Evolutionary conservation across 345 rosid species (phyloP).

Genomic region (Populus simonii): DNA sequence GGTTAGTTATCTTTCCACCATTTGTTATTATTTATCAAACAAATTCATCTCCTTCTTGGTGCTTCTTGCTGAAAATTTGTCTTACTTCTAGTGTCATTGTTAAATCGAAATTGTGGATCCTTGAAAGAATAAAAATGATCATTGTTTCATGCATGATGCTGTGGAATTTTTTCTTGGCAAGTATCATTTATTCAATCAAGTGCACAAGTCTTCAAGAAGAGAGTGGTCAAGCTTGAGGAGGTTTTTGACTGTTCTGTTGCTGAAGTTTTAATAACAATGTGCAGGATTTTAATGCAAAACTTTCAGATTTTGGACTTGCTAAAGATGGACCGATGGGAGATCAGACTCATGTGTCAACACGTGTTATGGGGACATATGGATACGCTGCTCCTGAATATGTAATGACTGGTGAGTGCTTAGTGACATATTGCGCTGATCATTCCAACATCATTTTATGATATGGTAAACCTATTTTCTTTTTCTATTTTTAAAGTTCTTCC

Average conservation of each 20-base stretch:
- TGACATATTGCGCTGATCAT: neutral
- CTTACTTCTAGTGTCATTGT: neutral
- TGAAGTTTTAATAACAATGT: slow-evolving; percentile 29
- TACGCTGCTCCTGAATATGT: slow-evolving; percentile 98
- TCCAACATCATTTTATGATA: neutral
- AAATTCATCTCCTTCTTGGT: neutral
- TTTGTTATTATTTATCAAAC: neutral
- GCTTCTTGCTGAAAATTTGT: slow-evolving; percentile 7
- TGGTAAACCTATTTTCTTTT: no score
- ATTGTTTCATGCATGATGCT: neutral
- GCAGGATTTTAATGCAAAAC: slow-evolving; percentile 86
- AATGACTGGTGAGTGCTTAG: slow-evolving; percentile 71
- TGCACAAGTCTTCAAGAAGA: neutral
- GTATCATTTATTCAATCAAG: neutral
- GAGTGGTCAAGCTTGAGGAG: neutral
- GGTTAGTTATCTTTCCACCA: slow-evolving; percentile 37
- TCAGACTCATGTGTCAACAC: slow-evolving; percentile 96
- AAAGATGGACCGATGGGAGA: slow-evolving; percentile 99
- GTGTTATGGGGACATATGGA: slow-evolving; percentile 98
- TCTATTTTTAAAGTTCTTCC: neutral
- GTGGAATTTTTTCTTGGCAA: neutral
- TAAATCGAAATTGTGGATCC: neutral
- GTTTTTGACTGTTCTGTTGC: slow-evolving; percentile 15
- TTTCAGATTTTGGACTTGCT: slow-evolving; percentile 95
- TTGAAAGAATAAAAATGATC: neutral